phyloP scores from a whole-genome alignment of 148 eudicot species.

The Vaccinium vitisidaea region DNA sequence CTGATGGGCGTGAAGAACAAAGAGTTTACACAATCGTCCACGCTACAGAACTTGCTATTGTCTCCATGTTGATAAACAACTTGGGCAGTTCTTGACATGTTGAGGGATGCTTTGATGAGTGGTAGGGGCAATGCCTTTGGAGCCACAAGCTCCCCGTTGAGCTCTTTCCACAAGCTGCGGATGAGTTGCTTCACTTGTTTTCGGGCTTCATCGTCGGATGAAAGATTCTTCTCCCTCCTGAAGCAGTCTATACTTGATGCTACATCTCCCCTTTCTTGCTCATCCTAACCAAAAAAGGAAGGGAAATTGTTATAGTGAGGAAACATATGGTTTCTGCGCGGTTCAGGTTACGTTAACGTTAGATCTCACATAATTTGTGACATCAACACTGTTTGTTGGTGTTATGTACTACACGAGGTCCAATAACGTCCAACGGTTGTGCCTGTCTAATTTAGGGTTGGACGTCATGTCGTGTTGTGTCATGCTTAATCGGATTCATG shows the following conservation, averaged over 20 bases:
- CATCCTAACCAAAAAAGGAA: conserved; percentile 23
- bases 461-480: no score
- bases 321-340: background rate
- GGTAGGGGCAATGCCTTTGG: conserved; percentile 25
- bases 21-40: conserved; percentile 32
- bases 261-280: conserved; percentile 41
- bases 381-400: no score
- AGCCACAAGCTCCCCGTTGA: conserved; percentile 27
- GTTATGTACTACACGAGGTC: no score
- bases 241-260: conserved; percentile 34
- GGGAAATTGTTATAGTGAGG: background rate
- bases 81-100: conserved; percentile 41
- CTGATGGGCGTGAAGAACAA: conserved; percentile 35
- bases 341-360: background rate
- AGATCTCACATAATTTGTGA: background rate
- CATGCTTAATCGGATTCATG: no score
- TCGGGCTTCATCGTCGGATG: conserved; percentile 27
- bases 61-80: conserved; percentile 42
- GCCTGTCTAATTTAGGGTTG: no score
- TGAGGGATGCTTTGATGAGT: conserved; percentile 28
- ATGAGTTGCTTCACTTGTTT: conserved; percentile 24
- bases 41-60: conserved; percentile 27
- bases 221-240: conserved; percentile 30
- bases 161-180: conserved; percentile 31
- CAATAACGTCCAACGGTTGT: no score